Evolutionary conservation across 2,329 filamentous ascomycete genomes (phyloP).

Genomic region (Fusarium napiforme): DNA sequence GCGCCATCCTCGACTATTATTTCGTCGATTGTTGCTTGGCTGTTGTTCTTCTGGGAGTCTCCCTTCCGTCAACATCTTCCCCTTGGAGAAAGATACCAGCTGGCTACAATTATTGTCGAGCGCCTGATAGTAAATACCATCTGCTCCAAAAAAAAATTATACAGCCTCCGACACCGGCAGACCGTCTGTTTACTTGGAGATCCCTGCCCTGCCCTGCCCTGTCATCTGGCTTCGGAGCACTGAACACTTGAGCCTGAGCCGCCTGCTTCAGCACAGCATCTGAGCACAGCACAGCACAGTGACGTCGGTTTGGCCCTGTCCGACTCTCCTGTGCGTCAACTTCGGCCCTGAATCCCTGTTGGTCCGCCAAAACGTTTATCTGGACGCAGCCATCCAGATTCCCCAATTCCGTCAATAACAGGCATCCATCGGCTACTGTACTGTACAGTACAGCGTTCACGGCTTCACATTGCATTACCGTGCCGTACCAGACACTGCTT

Average conservation of each 20-base stretch:
- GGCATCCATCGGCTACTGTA: slow-evolving; percentile 21
- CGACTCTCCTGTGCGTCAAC: slow-evolving; percentile 27
- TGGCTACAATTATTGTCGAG: background rate
- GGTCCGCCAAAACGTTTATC: slow-evolving; percentile 10
- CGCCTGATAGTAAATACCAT: background rate
- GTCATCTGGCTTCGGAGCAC: slow-evolving; percentile 21
- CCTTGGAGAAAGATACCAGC: background rate
- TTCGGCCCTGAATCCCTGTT: slow-evolving; percentile 22
- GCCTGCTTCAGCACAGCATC: slow-evolving; percentile 8
- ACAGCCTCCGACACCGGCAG: slow-evolving; percentile 25
- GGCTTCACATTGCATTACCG: background rate
- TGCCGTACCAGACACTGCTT: background rate
- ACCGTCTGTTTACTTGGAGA: slow-evolving; percentile 17
- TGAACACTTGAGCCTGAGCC: slow-evolving; percentile 18
- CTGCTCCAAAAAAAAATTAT: background rate
- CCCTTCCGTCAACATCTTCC: background rate
- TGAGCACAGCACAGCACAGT: slow-evolving; percentile 17
- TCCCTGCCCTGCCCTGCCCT: slow-evolving; percentile 31
- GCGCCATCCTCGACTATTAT: slow-evolving; percentile 26
- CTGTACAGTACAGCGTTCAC: background rate
- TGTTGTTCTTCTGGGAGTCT: background rate
- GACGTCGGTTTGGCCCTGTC: slow-evolving; percentile 30
- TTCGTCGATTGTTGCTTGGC: background rate
- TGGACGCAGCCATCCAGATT: slow-evolving; percentile 6
- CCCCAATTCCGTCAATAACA: slow-evolving; percentile 10